Base-by-base conservation (phyloP, 768 basidiomycete genomes). In the Tricholoma flavovirens region DNA sequence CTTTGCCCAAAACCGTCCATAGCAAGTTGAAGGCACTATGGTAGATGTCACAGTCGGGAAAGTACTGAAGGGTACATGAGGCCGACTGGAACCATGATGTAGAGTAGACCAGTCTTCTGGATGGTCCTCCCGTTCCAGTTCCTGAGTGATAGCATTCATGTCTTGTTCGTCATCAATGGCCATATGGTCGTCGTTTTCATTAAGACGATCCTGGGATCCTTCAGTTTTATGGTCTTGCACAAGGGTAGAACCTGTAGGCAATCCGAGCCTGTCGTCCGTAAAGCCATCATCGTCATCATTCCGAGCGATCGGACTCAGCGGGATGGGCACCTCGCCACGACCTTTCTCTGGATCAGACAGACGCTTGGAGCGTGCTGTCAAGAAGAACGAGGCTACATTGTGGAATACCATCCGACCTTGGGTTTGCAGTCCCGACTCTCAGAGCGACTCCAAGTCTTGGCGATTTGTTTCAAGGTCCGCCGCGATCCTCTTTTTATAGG, bases 321-420 rank as follows among this genome's bases (percentile, higher is more conserved):
- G 5, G 9, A 19, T 3, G 14, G 11, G 9, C 15, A 42, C 52
- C 22, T 46, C 45, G 48, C n/a, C n/a, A n/a, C 38, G 52, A 46
- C 64, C 64, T 45, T 55, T 61, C 36, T 64, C 64, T 14, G 59
- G 59, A 42, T 64, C 61, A 12, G 32, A 43, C 40, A 58, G 49
- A 5, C 22, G 52, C 15, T 26, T 53, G n/a, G 46, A 30, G 21
- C 51, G 52, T 49, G 57, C 58, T 22, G 4, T 32, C 1, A 62
- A 55, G 35, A 62, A 59, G 30, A 62, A 60, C 30, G 60, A 56
- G 33, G 56, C 59, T 49, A 57, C 53, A 51, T 61, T 61, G 15
- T 38, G 43, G 24, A 55, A 36, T 30, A 61, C 51, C 58, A 58
- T 57, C 5, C 36, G 33, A 46, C 24, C 24, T 26, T n/a, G 19